These are phyloP conservation scores for Colletotrichum theobromicola DNA, from an alignment of 2,329 filamentous ascomycete species.

Conservation along the genomic window DNA sequence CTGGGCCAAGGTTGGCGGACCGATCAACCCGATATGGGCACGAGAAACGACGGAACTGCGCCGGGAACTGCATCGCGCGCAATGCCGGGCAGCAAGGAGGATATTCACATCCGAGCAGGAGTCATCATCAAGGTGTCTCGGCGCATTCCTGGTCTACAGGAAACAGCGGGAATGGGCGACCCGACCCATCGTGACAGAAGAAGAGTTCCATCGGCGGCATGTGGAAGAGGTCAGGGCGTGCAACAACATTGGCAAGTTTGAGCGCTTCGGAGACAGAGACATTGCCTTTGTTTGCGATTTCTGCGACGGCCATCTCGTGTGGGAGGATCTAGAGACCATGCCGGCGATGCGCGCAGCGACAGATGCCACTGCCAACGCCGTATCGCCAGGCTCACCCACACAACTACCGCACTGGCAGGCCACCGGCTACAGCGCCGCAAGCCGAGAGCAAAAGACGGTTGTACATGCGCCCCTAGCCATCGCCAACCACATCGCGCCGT, in stretches of 20 bases:
- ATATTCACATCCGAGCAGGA: conserved; percentile 59
- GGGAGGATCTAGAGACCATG: conserved; percentile 60
- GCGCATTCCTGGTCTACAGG: conserved; percentile 59
- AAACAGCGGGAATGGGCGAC: conserved; percentile 46
- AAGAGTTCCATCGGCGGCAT: conserved; percentile 41
- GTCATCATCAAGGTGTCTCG: conserved; percentile 55
- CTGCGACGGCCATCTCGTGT: conserved; percentile 65
- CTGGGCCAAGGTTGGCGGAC: conserved; percentile 60
- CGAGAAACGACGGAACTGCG: conserved; percentile 55
- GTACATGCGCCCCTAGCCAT: conserved; percentile 63
- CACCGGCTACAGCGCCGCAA: conserved; percentile 43
- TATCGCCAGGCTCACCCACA: conserved; percentile 7
- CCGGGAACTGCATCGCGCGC: conserved; percentile 59
- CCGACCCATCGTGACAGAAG: conserved; percentile 28
- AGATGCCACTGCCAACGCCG: neutral
- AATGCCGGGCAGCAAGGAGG: conserved; percentile 61
- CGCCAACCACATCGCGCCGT: conserved; percentile 60
- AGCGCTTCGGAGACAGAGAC: conserved; percentile 58
- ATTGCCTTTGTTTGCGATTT: conserved; percentile 66
- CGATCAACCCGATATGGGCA: conserved; percentile 61
- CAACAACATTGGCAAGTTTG: conserved; percentile 59
- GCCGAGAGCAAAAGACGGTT: conserved; percentile 48
- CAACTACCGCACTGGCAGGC: conserved; percentile 56
- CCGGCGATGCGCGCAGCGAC: conserved; percentile 44
- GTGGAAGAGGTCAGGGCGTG: conserved; percentile 57